Conservation (phyloP, 2,329 filamentous ascomycete genomes). For the Cladophialophora chaetospira region DNA sequence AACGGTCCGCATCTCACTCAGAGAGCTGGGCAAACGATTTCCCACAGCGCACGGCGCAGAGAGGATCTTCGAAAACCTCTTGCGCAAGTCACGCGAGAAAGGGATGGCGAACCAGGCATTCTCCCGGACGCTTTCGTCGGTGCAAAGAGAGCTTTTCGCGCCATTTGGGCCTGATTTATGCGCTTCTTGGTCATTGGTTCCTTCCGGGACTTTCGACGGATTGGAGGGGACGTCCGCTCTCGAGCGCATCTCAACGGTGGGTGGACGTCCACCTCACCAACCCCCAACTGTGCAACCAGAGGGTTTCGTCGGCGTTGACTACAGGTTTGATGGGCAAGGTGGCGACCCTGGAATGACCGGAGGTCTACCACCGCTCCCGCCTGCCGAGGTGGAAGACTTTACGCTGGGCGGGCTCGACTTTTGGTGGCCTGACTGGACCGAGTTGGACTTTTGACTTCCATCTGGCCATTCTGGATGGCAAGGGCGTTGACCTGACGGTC, state of each 20-base stretch:
- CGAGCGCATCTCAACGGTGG: not conserved
- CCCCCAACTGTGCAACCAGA: not conserved
- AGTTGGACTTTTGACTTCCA: too few relatives aligned
- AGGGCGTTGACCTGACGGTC: too few relatives aligned
- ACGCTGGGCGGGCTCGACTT: not conserved
- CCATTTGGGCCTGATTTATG: constrained; percentile 13
- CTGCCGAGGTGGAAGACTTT: not conserved
- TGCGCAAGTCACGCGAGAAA: not conserved
- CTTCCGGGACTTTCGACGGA: not conserved
- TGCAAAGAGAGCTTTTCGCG: constrained; percentile 11
- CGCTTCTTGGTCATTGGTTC: constrained; percentile 4
- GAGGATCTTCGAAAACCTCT: constrained; percentile 18
- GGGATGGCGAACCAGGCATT: not conserved
- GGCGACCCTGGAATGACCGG: not conserved
- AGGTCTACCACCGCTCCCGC: not conserved
- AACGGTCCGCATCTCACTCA: constrained; percentile 18
- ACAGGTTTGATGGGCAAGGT: not conserved
- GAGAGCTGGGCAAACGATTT: constrained; percentile 24
- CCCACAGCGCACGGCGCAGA: constrained; percentile 25
- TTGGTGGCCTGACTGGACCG: constrained; percentile 2
- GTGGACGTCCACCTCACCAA: not conserved
- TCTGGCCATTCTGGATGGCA: too few relatives aligned
- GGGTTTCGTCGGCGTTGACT: not conserved
- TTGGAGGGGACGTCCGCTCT: not conserved
- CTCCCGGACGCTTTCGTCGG: not conserved